Evolutionary conservation across 2,329 filamentous ascomycete species (phyloP).

Genomic region (Ceratocystis cubensis): DNA sequence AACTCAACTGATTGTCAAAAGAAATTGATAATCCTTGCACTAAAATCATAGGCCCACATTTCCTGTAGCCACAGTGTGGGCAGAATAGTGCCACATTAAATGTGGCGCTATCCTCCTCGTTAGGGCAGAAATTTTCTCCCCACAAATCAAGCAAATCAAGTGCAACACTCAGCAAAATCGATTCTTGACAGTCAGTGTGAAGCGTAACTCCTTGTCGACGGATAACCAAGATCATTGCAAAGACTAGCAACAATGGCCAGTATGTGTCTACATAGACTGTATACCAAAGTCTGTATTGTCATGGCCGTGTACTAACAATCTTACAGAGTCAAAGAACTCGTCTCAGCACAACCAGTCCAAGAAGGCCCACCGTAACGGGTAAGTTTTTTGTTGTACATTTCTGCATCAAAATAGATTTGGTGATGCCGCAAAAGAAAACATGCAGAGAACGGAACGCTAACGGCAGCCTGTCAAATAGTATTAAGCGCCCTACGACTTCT

Average conservation of each 20-base stretch:
- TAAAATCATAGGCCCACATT: neutral
- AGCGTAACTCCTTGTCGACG: constrained; percentile 24
- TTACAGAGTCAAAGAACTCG: constrained; percentile 96
- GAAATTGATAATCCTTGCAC: neutral
- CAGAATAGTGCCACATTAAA: neutral
- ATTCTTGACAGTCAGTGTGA: constrained; percentile 26
- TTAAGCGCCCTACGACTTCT: constrained; percentile 99
- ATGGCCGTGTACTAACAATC: constrained; percentile 15
- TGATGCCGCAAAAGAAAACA: neutral
- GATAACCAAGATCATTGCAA: constrained; percentile 22
- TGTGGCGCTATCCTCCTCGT: constrained; percentile 17
- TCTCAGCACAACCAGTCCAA: constrained; percentile 97
- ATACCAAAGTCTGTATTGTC: neutral
- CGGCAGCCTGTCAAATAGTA: constrained; percentile 45
- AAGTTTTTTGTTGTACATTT: constrained; percentile 1
- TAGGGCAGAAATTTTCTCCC: constrained; percentile 24
- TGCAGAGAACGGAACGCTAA: neutral
- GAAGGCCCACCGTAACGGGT: constrained; percentile 99
- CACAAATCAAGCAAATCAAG: constrained; percentile 18
- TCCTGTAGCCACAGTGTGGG: neutral
- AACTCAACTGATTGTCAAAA: neutral
- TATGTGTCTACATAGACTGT: constrained; percentile 25
- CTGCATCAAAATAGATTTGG: neutral
- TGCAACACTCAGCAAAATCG: constrained; percentile 23
- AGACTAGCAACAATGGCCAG: constrained; percentile 33